Percentiles rank a stretch among this genome's conserved stretches.
Conservation (phyloP, 805 yeast species). For the Cyberlindnera sargentensis region DNA sequence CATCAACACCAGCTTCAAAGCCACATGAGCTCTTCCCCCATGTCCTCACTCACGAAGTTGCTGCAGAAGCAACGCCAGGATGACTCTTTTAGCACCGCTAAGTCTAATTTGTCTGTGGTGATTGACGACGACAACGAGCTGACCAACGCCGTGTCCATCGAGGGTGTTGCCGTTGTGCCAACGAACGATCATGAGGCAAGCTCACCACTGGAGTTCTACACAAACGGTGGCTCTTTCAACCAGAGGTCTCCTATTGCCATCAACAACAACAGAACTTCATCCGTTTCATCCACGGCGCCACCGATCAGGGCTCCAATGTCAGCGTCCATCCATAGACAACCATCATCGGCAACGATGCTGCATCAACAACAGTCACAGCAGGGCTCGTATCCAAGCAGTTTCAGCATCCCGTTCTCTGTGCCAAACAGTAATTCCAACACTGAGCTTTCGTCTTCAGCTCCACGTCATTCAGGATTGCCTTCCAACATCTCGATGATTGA, state of each 20-base stretch:
- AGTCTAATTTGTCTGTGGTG: conserved; percentile 1
- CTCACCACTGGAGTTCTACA: conserved; percentile 6
- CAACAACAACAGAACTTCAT: conserved; percentile 2
- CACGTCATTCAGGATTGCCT: conserved; percentile 31
- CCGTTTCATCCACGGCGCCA: conserved; percentile 12
- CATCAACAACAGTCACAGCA: conserved; percentile 6
- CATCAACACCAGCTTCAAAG: too few relatives aligned
- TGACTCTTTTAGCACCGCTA: conserved; percentile 1
- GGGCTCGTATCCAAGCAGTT: conserved; percentile 12
- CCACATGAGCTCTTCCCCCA: conserved; percentile 13
- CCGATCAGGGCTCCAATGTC: conserved; percentile 25
- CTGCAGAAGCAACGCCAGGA: conserved; percentile 18
- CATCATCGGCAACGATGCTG: conserved; percentile 8
- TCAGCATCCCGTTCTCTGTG: conserved; percentile 21
- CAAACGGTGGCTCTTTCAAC: conserved; percentile 6
- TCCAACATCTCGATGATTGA: conserved; percentile 34
- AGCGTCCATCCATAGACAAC: conserved; percentile 24
- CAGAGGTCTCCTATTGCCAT: conserved; percentile 22
- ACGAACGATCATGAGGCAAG: conserved; percentile 5
- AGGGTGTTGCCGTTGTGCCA: conserved; percentile 22
- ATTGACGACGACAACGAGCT: conserved; percentile 13
- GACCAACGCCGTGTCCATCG: conserved; percentile 22
- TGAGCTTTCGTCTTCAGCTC: conserved; percentile 26
- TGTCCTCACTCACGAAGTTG: conserved; percentile 23
- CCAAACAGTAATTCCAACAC: conserved; percentile 19